These are phyloP conservation scores for Penicillium sp. DNA, from an alignment of 2,329 filamentous ascomycete genomes.

Conservation along the genomic window DNA sequence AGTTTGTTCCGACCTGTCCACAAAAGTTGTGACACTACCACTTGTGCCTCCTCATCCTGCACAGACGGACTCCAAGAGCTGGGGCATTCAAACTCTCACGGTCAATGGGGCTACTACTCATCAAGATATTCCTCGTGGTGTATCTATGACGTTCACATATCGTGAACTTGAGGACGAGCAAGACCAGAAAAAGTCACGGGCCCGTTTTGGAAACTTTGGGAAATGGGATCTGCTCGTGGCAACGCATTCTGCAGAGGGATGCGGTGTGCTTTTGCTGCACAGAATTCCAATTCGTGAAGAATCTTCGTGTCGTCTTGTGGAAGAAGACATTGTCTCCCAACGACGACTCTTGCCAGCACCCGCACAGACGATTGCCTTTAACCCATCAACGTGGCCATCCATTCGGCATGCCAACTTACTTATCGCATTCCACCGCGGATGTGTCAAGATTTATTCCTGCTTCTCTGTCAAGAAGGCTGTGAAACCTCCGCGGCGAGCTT, in stretches of 20 bases:
- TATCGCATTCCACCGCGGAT: constrained; percentile 55
- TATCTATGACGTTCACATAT: constrained; percentile 56
- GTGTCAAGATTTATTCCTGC: constrained; percentile 58
- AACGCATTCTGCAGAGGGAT: constrained; percentile 46
- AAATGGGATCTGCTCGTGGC: constrained; percentile 49
- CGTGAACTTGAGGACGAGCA: constrained; percentile 34
- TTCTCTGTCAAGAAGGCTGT: constrained; percentile 39
- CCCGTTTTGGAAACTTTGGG: constrained; percentile 24
- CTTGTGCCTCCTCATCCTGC: constrained; percentile 52
- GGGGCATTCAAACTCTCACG: constrained; percentile 50
- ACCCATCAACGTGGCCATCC: constrained; percentile 53
- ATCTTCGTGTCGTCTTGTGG: constrained; percentile 27
- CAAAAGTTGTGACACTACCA: constrained; percentile 56
- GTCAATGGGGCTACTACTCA: constrained; percentile 50
- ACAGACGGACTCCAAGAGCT: constrained; percentile 35
- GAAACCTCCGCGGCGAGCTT: constrained; percentile 29
- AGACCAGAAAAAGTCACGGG: constrained; percentile 33
- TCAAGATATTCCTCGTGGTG: constrained; percentile 51
- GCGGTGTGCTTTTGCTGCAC: constrained; percentile 47
- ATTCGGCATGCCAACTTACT: constrained; percentile 56
- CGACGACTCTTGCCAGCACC: constrained; percentile 51
- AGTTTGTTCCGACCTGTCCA: constrained; percentile 57
- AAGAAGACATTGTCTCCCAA: constrained; percentile 45
- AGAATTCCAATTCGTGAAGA: constrained; percentile 40
- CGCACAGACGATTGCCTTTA: constrained; percentile 55